Evolutionary conservation across 805 yeast species (phyloP), one percentile per base, ranked within the genome.

Genomic region (Torulaspora indica): DNA sequence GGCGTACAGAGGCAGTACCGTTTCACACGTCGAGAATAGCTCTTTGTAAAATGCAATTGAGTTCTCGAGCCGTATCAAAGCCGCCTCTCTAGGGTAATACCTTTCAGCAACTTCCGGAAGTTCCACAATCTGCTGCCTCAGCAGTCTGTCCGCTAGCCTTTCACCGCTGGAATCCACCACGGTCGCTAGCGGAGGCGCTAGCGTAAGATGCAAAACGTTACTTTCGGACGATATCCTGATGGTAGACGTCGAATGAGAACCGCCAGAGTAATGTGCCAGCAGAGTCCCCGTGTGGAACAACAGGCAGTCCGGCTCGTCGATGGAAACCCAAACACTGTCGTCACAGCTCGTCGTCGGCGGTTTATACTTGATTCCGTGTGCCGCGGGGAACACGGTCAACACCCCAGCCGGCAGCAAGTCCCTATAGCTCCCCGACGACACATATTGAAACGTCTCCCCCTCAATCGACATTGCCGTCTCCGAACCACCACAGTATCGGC

Each of bases 231-330:
- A 51, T 8, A 61, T 23, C 33, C 54, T 45, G 13, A 63, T 36
- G 1, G 60, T 57, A 0, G 63, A 52, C 5, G 60, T 55, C 1
- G 54, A 40, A 38, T 58, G 59, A 27, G 45, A 23, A 1, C 60
- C 63, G 13, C 46, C 40, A 1, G 65, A 57, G 34, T 46, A 43
- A 1, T 37, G 44, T 2, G 57, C 48, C 35, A 61, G 39, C 2
- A 55, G 14, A 9, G 43, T 31, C 1, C 67, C 67, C 4, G 63
- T 56, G 35, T 62, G 67, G 5, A 63, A 25, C 37, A 63, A 37
- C 1, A 63, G 45, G 46, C 65, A 60, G 34, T 58, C 56, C 7
- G 59, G 58, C 30, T 56, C 58, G 34, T 55, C 47, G 3, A 59
- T 39, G 0, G 49, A 24, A 4, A 47, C 24, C 68, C 68, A 63